These are phyloP conservation scores for Suhomyces prunicola DNA, from an alignment of 805 yeast species.

Conservation along the genomic window DNA sequence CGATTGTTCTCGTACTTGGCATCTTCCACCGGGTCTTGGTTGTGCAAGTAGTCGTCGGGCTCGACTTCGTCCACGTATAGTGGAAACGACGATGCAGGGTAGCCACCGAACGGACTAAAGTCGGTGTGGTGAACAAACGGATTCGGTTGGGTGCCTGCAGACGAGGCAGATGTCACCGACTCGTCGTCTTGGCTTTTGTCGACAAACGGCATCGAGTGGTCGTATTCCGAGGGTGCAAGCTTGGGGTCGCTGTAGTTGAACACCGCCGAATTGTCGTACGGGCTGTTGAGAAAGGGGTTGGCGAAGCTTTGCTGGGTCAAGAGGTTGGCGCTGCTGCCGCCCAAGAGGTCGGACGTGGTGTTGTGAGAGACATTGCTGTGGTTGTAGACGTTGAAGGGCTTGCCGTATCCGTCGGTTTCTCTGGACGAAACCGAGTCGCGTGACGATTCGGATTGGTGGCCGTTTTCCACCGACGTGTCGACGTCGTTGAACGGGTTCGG, in stretches of 20 bases:
- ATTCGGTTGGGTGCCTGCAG: slow-evolving; percentile 19
- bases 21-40: slow-evolving; percentile 93
- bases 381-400: slow-evolving; percentile 39
- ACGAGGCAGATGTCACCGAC: slow-evolving; percentile 10
- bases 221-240: not conserved
- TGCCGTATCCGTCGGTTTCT: slow-evolving; percentile 22
- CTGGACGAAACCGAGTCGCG: slow-evolving; percentile 13
- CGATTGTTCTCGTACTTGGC: slow-evolving; percentile 77
- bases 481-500: slow-evolving; percentile 13
- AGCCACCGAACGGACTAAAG: slow-evolving; percentile 92
- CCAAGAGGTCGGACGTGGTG: slow-evolving; percentile 34
- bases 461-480: not conserved
- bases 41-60: slow-evolving; percentile 91
- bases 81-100: slow-evolving; percentile 91
- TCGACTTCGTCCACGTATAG: slow-evolving; percentile 89
- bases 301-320: slow-evolving; percentile 2
- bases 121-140: slow-evolving; percentile 51
- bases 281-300: slow-evolving; percentile 3
- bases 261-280: slow-evolving; percentile 5
- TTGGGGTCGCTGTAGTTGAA: not conserved
- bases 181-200: not conserved
- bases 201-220: not conserved
- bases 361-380: slow-evolving; percentile 28
- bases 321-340: slow-evolving; percentile 5
- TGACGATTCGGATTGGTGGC: slow-evolving; percentile 4